These are phyloP conservation scores for Tuber calosporum DNA, from an alignment of 495 filamentous ascomycete species.

Conservation along the genomic window DNA sequence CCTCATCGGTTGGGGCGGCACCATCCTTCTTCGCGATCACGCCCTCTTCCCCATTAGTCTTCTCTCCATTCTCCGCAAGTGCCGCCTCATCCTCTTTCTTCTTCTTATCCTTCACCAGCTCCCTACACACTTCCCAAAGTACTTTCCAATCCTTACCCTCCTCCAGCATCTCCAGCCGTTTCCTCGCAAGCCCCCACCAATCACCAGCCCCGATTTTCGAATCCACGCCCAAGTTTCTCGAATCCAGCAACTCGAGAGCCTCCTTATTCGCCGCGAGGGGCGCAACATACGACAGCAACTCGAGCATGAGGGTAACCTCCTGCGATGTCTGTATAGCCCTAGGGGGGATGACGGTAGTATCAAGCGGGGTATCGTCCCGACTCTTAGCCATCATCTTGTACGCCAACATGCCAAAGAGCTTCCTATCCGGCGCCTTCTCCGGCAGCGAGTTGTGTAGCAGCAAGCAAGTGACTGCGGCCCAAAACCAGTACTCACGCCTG, in stretches of 20 bases:
- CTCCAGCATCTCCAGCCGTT: conserved; percentile 47
- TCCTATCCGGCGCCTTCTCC: conserved; percentile 48
- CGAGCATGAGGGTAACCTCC: conserved; percentile 52
- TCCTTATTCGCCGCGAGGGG: conserved; percentile 42
- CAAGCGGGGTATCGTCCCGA: conserved; percentile 48
- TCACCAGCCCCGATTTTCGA: conserved; percentile 52
- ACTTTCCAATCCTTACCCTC: conserved; percentile 48
- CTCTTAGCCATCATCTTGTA: conserved; percentile 57
- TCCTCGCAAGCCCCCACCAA: conserved; percentile 47
- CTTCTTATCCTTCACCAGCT: conserved; percentile 43
- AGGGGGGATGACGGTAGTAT: conserved; percentile 43
- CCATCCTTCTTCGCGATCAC: conserved; percentile 6
- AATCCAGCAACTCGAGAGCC: conserved; percentile 49
- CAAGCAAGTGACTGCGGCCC: conserved; percentile 52
- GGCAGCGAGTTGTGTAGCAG: conserved; percentile 42
- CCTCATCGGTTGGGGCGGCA: conserved; percentile 23
- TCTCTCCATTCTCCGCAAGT: conserved; percentile 14
- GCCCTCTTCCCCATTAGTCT: conserved; percentile 12
- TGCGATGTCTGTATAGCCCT: conserved; percentile 52
- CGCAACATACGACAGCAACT: conserved; percentile 45
- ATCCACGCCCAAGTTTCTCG: conserved; percentile 48
- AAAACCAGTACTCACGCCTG: conserved; percentile 53
- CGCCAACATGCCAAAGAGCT: conserved; percentile 53
- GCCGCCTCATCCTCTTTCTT: conserved; percentile 43
- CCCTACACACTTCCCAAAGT: conserved; percentile 46